Evolutionary conservation across 2,329 filamentous ascomycete genomes (phyloP).

Genomic region (Ophiostoma sp.): DNA sequence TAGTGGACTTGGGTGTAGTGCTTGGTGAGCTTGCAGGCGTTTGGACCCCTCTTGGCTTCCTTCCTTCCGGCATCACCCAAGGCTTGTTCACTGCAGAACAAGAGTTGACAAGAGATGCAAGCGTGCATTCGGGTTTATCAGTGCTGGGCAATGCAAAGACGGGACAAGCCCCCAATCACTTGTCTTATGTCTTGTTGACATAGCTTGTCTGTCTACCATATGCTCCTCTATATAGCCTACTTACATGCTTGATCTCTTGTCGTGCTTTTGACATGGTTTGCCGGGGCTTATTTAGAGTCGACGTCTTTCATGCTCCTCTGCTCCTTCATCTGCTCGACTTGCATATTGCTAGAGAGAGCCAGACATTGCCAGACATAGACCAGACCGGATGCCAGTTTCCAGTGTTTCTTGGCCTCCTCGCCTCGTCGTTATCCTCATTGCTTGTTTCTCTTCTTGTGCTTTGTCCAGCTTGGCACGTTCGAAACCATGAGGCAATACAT

Average conservation of each 20-base stretch:
- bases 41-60: conserved; percentile 1
- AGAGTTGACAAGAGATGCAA: conserved; percentile 9
- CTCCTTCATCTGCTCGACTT: neutral
- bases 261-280: neutral
- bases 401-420: conserved; percentile 4
- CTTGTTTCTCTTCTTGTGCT: conserved; percentile 4
- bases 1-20: neutral
- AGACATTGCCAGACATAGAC: neutral
- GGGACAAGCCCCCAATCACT: too few species aligned
- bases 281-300: neutral
- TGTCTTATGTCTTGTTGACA: neutral
- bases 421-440: neutral
- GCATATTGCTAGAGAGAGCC: neutral
- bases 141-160: neutral
- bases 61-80: neutral
- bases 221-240: neutral
- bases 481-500: conserved; percentile 3
- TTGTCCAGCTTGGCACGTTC: conserved; percentile 11
- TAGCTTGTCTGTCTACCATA: neutral
- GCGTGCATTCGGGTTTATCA: conserved; percentile 5
- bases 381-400: neutral
- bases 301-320: neutral
- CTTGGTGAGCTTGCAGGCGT: neutral
- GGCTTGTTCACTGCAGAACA: neutral
- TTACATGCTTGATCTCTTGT: neutral